phyloP scores from a whole-genome alignment of 2,329 filamentous ascomycete species.

The Orbilia blumenaviensis region DNA sequence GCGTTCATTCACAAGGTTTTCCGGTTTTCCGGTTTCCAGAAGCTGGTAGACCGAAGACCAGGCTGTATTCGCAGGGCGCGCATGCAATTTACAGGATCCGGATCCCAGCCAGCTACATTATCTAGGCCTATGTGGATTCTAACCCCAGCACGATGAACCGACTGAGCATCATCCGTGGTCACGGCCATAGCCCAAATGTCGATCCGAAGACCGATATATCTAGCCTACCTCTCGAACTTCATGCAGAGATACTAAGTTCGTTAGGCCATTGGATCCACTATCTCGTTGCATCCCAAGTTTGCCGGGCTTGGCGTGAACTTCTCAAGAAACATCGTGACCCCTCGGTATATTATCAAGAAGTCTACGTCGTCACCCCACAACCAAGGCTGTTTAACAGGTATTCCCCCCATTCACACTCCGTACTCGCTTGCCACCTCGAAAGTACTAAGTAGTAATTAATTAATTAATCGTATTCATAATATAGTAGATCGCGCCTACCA shows the following conservation, averaged over 20 bases:
- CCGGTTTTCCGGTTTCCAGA: too few relatives aligned
- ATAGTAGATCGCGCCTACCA: neutral
- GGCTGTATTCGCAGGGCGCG: too few relatives aligned
- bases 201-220: constrained; percentile 12
- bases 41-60: too few relatives aligned
- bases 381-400: neutral
- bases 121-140: too few relatives aligned
- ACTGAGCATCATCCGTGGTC: neutral
- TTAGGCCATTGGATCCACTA: constrained; percentile 19
- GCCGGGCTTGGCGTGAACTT: constrained; percentile 17
- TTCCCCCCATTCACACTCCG: too few relatives aligned
- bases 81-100: too few relatives aligned
- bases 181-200: neutral
- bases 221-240: constrained; percentile 18
- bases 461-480: too few relatives aligned
- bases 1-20: neutral
- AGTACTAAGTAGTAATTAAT: too few relatives aligned
- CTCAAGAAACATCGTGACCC: constrained; percentile 1
- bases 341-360: neutral
- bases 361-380: neutral
- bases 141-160: neutral
- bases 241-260: constrained; percentile 3
- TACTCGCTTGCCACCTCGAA: too few relatives aligned
- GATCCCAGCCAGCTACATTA: too few relatives aligned
- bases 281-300: constrained; percentile 30